Evolutionary conservation across 1,284 basidiomycete genomes (phyloP), one percentile per base, ranked within the genome.

Genomic region (Puccinia novopanici): DNA sequence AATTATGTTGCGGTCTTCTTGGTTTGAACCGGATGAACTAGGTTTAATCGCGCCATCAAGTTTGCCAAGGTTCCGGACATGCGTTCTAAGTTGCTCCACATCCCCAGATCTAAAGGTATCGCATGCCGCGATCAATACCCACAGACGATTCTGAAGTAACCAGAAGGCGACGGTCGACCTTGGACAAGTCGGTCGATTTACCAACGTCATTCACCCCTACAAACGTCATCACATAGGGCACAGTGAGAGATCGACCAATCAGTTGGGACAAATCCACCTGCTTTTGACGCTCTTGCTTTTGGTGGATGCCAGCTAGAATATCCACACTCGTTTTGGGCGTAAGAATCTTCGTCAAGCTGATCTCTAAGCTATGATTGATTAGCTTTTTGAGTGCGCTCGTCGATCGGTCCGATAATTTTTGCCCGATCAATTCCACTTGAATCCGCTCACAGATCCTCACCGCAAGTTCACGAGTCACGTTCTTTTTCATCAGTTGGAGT

Each of bases 141-240:
- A 89, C 59, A 96, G 87, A 12, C 92, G 91, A 85, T 99, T 99
- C 87, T 99, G 96, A 68, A 99, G 91, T 27, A 99, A 89, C 97
- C 97, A 99, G 87, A 99, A 99, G 87, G 94, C 96, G 71, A 99
- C 96, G 87, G 99, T 99, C 96, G 71, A 99, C 96, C 87, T 99
- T 99, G 75, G 93, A 94, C 40, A 99, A 87, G 86, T 98, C 99
- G 5, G 97, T 99, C 83, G 94, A 97, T 88, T 99, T 99, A 74
- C 97, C 97, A 27, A 99, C 97, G 30, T 97, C 97, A 85, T 99
- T 99, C 73, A 99, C 97, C n/a, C 97, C 97, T 61, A 99, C 95
- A 85, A 99, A 99, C 0, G 94, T 92, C 84, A 99, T 93, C 82
- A 91, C 91, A 86, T 98, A 99, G 0, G 95, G 95, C 9, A 55